phyloP scores from a whole-genome alignment of 345 rosid species.

The Turritis glabra region DNA sequence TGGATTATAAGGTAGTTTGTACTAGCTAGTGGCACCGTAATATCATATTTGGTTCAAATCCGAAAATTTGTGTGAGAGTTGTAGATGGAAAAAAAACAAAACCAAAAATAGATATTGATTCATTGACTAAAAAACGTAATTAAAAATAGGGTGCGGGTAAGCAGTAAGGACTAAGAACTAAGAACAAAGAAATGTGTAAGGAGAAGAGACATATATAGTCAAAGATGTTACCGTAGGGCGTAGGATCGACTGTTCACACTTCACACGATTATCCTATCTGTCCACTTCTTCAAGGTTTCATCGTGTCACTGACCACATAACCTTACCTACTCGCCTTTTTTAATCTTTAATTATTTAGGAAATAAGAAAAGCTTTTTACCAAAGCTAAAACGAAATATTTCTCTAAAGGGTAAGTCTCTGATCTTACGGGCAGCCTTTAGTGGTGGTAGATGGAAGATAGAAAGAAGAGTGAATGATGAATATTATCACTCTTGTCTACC shows the following conservation, averaged over 20 bases:
- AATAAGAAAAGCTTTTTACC: background rate
- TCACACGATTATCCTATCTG: background rate
- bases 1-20: background rate
- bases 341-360: background rate
- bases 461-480: background rate
- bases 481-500: background rate
- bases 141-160: background rate
- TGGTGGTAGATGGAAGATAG: background rate
- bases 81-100: background rate
- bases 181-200: background rate
- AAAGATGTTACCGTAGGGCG: background rate
- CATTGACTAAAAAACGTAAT: background rate
- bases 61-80: no score
- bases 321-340: background rate
- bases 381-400: background rate
- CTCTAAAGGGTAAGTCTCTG: background rate
- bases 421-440: background rate
- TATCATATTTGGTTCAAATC: background rate
- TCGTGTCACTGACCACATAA: background rate
- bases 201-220: background rate
- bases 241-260: constrained; percentile 2
- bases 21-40: background rate
- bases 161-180: background rate
- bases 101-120: background rate
- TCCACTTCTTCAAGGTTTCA: constrained; percentile 1